Evolutionary conservation across 192 early-diverging fungal genomes (phyloP), one percentile per base, ranked within the genome.

Genomic region (Backusella australiensis): DNA sequence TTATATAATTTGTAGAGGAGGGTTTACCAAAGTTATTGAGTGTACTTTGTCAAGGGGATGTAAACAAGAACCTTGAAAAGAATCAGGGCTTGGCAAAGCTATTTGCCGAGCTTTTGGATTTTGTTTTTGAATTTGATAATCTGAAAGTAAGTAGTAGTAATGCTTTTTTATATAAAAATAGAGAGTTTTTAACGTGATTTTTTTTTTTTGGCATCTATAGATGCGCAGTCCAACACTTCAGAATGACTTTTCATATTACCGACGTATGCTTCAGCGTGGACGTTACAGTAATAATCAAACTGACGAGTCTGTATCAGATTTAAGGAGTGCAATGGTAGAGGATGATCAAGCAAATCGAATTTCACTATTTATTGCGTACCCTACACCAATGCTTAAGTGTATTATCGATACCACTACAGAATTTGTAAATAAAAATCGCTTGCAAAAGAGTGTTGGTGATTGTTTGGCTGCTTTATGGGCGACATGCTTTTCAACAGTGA

Each of bases 221-320:
- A 83, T 83, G 82, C 75, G 78, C 11, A 79, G 79, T 63, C 75
- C 82, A 23, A 75, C 75, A 21, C 73, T 98, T 75, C 97, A 99
- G 82, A 99, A 99, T 83, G 97, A 99, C 77, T 96, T 99, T 80
- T 96, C 96, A 49, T 99, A 96, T 80, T 99, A 99, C 77, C 93
- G 96, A 49, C 89, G 97, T 69, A 94, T 95, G 67, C 84, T 96
- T 34, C 89, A 90, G 39, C 91, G 95, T 52, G 95, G 94, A 77
- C 75, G 78, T 19, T 77, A 83, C 53, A 77, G 75, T 34, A 35
- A 29, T n/a, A 71, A n/a, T 9, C 63, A 49, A 1, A 34, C 34
- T 38, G 34, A 19, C 9, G 38, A 35, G 1, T 44, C 73, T 29
- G 59, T 71, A 11, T 83, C 81, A 6, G 90, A 89, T 59, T 82